Evolutionary conservation across 371 early-diverging fungal species (phyloP).

Genomic region (Choanephora cucurbitarum): DNA sequence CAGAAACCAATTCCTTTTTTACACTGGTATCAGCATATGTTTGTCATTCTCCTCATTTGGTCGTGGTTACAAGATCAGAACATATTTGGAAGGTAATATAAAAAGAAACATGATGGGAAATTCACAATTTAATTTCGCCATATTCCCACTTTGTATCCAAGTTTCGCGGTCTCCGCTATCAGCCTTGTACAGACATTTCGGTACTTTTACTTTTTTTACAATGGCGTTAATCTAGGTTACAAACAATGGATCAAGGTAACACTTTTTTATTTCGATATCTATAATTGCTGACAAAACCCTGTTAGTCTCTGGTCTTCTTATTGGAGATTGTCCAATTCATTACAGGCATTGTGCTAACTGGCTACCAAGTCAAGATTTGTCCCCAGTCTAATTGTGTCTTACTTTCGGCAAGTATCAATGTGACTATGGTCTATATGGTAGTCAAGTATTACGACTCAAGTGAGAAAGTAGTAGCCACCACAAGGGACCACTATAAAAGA

Average conservation of each 20-base stretch:
- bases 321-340: conserved; percentile 20
- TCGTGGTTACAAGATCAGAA: conserved; percentile 31
- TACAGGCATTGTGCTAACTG: conserved; percentile 19
- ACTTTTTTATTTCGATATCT: no score
- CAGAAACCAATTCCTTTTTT: conserved; percentile 29
- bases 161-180: no score
- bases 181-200: conserved; percentile 23
- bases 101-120: not conserved
- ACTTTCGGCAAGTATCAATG: conserved; percentile 26
- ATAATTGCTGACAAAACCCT: no score
- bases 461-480: conserved; percentile 17
- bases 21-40: conserved; percentile 32
- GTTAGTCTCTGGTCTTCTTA: conserved; percentile 3
- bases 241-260: conserved; percentile 14
- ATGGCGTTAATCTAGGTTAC: conserved; percentile 2
- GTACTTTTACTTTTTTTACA: conserved; percentile 22
- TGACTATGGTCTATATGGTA: conserved; percentile 25
- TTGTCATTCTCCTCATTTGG: conserved; percentile 22
- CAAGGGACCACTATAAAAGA: conserved; percentile 18
- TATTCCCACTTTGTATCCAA: no score
- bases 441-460: conserved; percentile 14
- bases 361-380: conserved; percentile 21
- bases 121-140: conserved; percentile 18
- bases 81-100: conserved; percentile 28
- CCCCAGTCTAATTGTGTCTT: conserved; percentile 27